Evolutionary conservation across 2,329 filamentous ascomycete species (phyloP).

Genomic region (Teratosphaeria epicoccoides): DNA sequence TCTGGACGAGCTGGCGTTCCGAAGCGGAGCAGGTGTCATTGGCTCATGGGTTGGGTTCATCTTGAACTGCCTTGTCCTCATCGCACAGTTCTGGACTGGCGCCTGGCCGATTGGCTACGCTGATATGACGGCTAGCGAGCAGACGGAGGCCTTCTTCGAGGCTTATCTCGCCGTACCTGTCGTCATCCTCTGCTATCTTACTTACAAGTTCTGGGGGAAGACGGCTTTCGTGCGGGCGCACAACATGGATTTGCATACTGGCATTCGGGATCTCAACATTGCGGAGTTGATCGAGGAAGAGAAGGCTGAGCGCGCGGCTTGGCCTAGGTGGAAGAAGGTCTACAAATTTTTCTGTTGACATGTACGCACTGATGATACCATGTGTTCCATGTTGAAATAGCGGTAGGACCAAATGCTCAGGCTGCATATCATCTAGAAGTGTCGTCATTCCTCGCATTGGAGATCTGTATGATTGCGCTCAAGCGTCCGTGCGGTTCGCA

Average conservation of each 20-base stretch:
- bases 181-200: slow-evolving; percentile 33
- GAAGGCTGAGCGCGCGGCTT: slow-evolving; percentile 53
- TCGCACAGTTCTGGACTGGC: slow-evolving; percentile 71
- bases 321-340: slow-evolving; percentile 39
- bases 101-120: slow-evolving; percentile 54
- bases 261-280: slow-evolving; percentile 74
- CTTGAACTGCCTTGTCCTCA: slow-evolving; percentile 65
- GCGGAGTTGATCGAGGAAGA: slow-evolving; percentile 71
- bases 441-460: too few relatives aligned
- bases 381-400: background rate
- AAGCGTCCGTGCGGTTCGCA: too few relatives aligned
- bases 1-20: slow-evolving; percentile 71
- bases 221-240: slow-evolving; percentile 56
- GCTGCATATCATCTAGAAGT: background rate
- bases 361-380: background rate
- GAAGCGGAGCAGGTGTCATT: slow-evolving; percentile 62
- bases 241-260: slow-evolving; percentile 82
- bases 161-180: slow-evolving; percentile 28
- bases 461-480: too few relatives aligned
- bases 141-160: slow-evolving; percentile 20
- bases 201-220: slow-evolving; percentile 64
- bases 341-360: slow-evolving; percentile 39
- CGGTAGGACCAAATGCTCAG: background rate
- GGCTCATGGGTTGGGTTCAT: slow-evolving; percentile 72
- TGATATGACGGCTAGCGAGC: slow-evolving; percentile 29